Evolutionary conservation across 805 yeast species (phyloP), one percentile per base, ranked within the genome.

Genomic region (Kazachstania bromeliacearum): DNA sequence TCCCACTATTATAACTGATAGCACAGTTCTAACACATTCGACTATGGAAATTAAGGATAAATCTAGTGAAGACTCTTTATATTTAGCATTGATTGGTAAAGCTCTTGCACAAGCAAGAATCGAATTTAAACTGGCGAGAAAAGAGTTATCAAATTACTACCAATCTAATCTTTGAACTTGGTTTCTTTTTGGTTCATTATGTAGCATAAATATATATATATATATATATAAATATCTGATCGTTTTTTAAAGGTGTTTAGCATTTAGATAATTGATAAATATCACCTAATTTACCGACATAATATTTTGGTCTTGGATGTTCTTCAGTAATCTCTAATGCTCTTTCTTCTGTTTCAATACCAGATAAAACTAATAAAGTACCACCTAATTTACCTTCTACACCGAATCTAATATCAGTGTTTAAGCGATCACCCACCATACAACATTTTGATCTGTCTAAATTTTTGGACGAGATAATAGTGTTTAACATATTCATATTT

Each of bases 341-440:
- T 17, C 68, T 66, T 29, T 70, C 75, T 46, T 81, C 88, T 1
- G 78, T 76, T 53, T 88, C 96, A 42, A 92, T 87, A 30, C 98
- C 98, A 2, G 94, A 82, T 37, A 92, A 70, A 3, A 92, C 98
- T 47, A 92, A 66, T 39, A 92, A 60, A 2, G 97, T 88, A 37
- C 79, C 87, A 19, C 63, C 64, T 30, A 92, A 68, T 1, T 92
- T 92, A 36, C 95, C 95, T 40, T 77, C 79, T 38, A 74, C 68
- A 30, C 97, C 98, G 59, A 92, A 92, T 53, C 72, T 73, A 78
- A 92, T 89, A 52, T 92, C 98, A 0, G 98, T 92, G 58, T 92
- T 89, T 40, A 92, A 67, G 46, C 98, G 70, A 57, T 92, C 98
- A 15, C 98, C 98, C 39, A 92, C 75, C 97, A 92, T 92, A 45